Conservation (phyloP, 140 eudicot species). For the Anethum foeniculum region DNA sequence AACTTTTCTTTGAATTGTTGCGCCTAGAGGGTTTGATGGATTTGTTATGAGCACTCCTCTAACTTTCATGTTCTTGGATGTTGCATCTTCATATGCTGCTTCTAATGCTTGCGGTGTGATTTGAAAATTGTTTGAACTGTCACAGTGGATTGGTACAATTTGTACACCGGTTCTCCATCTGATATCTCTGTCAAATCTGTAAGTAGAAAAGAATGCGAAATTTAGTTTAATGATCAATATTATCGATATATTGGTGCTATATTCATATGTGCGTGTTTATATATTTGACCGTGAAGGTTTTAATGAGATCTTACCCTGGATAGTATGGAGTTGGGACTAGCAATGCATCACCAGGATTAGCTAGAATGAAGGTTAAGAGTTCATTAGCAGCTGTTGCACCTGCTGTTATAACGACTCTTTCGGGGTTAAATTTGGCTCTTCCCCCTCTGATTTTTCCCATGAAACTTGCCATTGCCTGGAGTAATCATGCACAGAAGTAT, state of each 20-base stretch:
- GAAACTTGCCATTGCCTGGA: conserved; percentile 96
- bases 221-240: not conserved
- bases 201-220: not conserved
- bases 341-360: conserved; percentile 92
- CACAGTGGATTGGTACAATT: conserved; percentile 71
- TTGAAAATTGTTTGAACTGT: conserved; percentile 75
- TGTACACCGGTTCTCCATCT: conserved; percentile 96
- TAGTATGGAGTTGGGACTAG: conserved; percentile 90
- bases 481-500: not conserved
- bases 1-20: conserved; percentile 48
- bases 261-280: not conserved
- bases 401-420: conserved; percentile 78
- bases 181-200: conserved; percentile 94
- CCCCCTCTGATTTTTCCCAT: conserved; percentile 95
- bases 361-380: conserved; percentile 78
- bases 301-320: conserved; percentile 66
- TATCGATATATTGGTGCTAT: not conserved
- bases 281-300: not conserved
- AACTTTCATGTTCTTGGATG: conserved; percentile 53
- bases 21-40: conserved; percentile 94
- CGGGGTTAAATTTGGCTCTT: conserved; percentile 74
- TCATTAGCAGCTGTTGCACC: conserved; percentile 99
- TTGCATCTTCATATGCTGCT: conserved; percentile 60
- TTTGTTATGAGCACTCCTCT: conserved; percentile 78
- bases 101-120: conserved; percentile 68